Evolutionary conservation across 495 filamentous ascomycete species (phyloP), one percentile per base, ranked within the genome.

Genomic region (Amphirosellinia nigrospora): DNA sequence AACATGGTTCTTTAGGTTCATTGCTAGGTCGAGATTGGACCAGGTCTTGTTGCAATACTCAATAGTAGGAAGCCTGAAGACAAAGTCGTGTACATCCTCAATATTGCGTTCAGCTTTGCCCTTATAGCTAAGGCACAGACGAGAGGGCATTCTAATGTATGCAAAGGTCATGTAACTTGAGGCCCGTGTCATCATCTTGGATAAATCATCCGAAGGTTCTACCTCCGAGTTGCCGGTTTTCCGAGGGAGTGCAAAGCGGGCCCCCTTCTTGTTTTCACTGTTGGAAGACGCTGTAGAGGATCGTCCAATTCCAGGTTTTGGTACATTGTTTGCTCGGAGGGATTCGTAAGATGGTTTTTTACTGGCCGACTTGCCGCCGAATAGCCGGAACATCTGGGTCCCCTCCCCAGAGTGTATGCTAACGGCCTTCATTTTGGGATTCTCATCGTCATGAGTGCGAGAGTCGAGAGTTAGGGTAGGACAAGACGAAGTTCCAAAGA

Each of bases 11-110:
- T 99, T 98, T 55, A 99, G 83, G 23, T 92, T 90, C 60, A 98
- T 83, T 1, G 95, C 94, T 13, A 99, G 88, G 71, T 99, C 96
- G 9, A 98, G 88, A 78, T 98, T 98, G 21, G 95, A 98, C 96
- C 96, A 99, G 11, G 94, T 98, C 82, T 98, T 98, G 83, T 99
- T 98, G 60, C 93, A 87, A 78, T 97, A 98, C 77, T 99, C 96
- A 46, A 99, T 89, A 19, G 92, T 91, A 8, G 96, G 96, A 75
- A 99, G 88, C 23, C 94, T 90, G 86, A 99, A 99, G 69, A 98
- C 96, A 70, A 99, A 95, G 74, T 98, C 91, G 79, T 99, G 96
- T 15, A 99, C 89, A 79, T 99, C 96, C 81, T 97, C 93, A 60
- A 99, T 82, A 74, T 98, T 99, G 74, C 94, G 93, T 66, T 97